Base-by-base conservation (phyloP, 495 filamentous ascomycete species). In the Penicillium lagena region DNA sequence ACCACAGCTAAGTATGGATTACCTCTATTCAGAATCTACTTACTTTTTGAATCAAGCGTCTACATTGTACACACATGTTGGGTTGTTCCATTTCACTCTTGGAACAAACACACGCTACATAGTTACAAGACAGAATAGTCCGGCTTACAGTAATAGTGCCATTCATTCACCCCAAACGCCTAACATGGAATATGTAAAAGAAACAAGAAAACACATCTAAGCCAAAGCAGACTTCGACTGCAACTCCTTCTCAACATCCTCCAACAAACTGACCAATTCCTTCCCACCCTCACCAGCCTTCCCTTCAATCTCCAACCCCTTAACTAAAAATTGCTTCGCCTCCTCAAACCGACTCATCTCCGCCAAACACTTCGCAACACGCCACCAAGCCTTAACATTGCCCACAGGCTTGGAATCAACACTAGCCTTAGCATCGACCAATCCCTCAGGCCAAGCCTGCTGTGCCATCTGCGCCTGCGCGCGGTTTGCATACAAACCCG, bases 331-430 rank as follows among this genome's bases (percentile, higher is more conserved):
- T 41, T 76, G 77, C 62, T 70, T 73, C 7, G 89, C 89, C 77
- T 98, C 93, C 47, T 85, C 81, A 62, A 85, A 70, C 60, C 90
- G 64, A 8, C 85, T 83, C 93, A 96, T 97, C 82, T 98, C 93
- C 41, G 81, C 63, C 59, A 96, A 69, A 64, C 83, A 90, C 70
- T 78, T 81, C 8, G 84, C 90, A 49, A 86, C 70, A 37, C 91
- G 69, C 82, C 87, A 96, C 86, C 90, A 96, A 2, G 84, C 90
- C 81, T 96, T 97, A 7, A 86, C 81, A 67, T 98, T 96, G 28
- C 83, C 88, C 35, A 78, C 71, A 42, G 80, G 72, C 80, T 94
- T 96, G 44, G 85, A 79, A 68, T 95, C 91, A n/a, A 96, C 85
- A 56, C 86, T 91, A 6, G 74, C 70, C 71, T 89, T 82, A n/a